Base-by-base conservation (phyloP, 2,329 filamentous ascomycete species). In the Helicocarpus griseus region DNA sequence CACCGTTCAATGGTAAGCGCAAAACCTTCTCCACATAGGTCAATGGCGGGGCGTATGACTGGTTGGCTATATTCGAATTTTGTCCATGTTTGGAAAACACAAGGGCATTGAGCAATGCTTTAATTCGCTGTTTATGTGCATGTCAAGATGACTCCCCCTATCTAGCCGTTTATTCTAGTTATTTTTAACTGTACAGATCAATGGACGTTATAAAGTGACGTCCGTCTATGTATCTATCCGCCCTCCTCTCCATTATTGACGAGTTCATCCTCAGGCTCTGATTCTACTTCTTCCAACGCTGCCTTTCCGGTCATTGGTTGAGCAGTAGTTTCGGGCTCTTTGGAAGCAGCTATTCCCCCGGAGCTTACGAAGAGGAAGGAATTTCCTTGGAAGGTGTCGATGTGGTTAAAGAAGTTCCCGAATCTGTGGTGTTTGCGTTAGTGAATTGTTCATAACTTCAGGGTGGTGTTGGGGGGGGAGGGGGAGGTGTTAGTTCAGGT, bases 331-430 rank as follows among this genome's bases (percentile, higher is more conserved):
- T 51, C 57, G 21, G 33, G n/a, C 11, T 46, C 41, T 43, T 57
- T 45, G 24, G 46, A 31, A 9, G 50, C 14, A 26, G 51, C 76
- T 43, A 88, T 74, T 2, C 85, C 86, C 7, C 78, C 80, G 0
- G 85, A 83, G 0, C 85, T 87, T 46, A 87, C 73, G 78, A 86
- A 90, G 44, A 89, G 72, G 72, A 89, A 89, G 63, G 82, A 82
- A 60, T 83, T 80, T 9, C 79, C 80, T 57, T 79, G 78, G 70
- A 85, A 88, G 64, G 84, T 82, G 64, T 90, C 86, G 53, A 89
- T 79, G 67, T 89, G 86, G 64, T 87, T 82, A 72, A 88, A 89
- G 69, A 89, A 89, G 38, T 80, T 77, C 60, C 86, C 82, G 69
- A 89, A 89, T 14, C 84, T 87, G 59, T 21, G 44, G 11, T 13